A percentile compares a stretch with the other conserved stretches of the same genome.
These are phyloP conservation scores for Cadophora gregata DNA, from an alignment of 2,329 filamentous ascomycete genomes.

Conservation along the genomic window DNA sequence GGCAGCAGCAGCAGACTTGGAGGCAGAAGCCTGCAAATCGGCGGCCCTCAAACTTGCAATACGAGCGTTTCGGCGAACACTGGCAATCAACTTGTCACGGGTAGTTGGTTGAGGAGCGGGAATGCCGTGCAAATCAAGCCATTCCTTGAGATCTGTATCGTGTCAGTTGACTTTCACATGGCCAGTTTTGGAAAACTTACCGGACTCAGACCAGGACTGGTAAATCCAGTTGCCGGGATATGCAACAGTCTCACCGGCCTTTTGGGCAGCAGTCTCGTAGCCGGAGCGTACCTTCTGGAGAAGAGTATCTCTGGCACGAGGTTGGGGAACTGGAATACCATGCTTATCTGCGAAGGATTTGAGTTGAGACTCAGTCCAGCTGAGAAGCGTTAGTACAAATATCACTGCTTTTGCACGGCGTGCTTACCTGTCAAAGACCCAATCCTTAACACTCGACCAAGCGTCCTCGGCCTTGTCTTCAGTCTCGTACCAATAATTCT, in stretches of 20 bases:
- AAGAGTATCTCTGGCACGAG: conserved; percentile 82
- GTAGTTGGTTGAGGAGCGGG: conserved; percentile 82
- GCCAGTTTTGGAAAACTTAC: conserved; percentile 28
- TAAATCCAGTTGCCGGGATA: conserved; percentile 98
- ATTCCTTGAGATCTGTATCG: conserved; percentile 79
- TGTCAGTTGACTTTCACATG: conserved; percentile 26
- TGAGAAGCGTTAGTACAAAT: conserved; percentile 26
- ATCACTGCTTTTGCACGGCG: conserved; percentile 19
- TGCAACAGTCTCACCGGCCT: conserved; percentile 73
- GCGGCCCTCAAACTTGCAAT: conserved; percentile 74
- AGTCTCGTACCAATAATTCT: conserved; percentile 77
- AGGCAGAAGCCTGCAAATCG: conserved; percentile 63
- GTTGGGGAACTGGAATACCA: conserved; percentile 82
- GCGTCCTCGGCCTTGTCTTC: conserved; percentile 77
- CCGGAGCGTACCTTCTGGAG: conserved; percentile 78
- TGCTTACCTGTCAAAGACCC: conserved; percentile 83
- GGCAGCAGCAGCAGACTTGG: conserved; percentile 70
- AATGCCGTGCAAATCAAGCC: conserved; percentile 87
- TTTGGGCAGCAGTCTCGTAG: conserved; percentile 80
- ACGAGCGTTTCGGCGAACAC: conserved; percentile 88
- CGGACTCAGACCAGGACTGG: conserved; percentile 82
- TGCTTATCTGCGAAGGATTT: conserved; percentile 93
- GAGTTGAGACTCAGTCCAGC: conserved; percentile 74
- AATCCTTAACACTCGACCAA: conserved; percentile 77
- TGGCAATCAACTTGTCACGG: conserved; percentile 87